phyloP scores from a whole-genome alignment of 805 yeast species.

The Kodamaea fukazawae region DNA sequence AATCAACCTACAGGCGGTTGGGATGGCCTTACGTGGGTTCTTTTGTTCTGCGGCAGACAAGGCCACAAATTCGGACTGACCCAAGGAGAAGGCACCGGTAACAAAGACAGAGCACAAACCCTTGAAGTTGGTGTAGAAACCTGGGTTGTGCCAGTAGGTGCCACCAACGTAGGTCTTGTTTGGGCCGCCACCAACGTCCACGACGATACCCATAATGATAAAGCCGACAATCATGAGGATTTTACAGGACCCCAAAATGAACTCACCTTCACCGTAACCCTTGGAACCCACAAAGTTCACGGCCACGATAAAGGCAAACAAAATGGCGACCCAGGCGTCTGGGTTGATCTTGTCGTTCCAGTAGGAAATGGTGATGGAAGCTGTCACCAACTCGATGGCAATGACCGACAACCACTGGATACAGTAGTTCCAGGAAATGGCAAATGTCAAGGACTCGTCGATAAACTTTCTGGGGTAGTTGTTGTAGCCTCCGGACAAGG shows the following conservation, averaged over 20 bases:
- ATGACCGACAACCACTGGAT: conserved; percentile 62
- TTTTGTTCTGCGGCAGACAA: conserved; percentile 38
- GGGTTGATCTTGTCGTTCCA: conserved; percentile 55
- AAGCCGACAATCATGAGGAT: conserved; percentile 38
- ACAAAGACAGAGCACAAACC: conserved; percentile 40
- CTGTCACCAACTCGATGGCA: conserved; percentile 64
- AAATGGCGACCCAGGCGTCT: conserved; percentile 56
- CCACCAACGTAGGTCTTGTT: conserved; percentile 35
- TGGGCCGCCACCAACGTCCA: conserved; percentile 35
- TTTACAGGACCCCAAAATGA: conserved; percentile 36
- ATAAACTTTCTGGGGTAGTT: conserved; percentile 53
- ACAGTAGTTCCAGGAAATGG: conserved; percentile 62
- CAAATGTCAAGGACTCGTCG: conserved; percentile 57
- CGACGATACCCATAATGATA: conserved; percentile 39
- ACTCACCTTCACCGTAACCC: conserved; percentile 48
- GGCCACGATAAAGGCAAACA: conserved; percentile 43
- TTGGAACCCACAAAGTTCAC: conserved; percentile 47
- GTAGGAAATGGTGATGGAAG: conserved; percentile 57
- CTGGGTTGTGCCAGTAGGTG: conserved; percentile 41
- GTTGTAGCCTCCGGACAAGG: conserved; percentile 62
- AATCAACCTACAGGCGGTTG: conserved; percentile 40
- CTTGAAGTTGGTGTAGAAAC: conserved; percentile 36
- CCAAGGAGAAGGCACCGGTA: conserved; percentile 41
- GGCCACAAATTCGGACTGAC: conserved; percentile 41
- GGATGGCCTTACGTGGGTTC: conserved; percentile 39